A percentile compares a stretch with the other conserved stretches of the same genome.
phyloP scores from a whole-genome alignment of 73 alveolate species.

The Tetrahymena malaccensis region DNA sequence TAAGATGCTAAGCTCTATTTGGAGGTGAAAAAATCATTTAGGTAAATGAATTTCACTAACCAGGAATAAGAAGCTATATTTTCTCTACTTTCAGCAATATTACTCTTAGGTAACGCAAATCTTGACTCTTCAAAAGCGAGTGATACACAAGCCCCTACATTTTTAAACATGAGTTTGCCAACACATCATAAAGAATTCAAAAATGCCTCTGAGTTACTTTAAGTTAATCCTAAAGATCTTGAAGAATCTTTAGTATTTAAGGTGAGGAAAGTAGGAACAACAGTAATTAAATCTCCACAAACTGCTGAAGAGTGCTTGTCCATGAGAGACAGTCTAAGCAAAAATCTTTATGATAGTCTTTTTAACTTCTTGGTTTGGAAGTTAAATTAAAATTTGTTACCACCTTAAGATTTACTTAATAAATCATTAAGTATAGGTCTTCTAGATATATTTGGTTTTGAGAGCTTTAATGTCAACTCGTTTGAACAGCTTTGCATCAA shows the following conservation, averaged over 20 bases:
- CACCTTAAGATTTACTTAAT: background rate
- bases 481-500: slow-evolving; percentile 92
- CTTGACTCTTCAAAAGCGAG: slow-evolving; percentile 10
- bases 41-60: slow-evolving; percentile 2
- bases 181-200: background rate
- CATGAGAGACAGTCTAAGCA: slow-evolving; percentile 86
- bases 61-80: slow-evolving; percentile 1
- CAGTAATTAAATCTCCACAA: slow-evolving; percentile 38
- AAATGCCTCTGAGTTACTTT: background rate
- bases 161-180: background rate
- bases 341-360: slow-evolving; percentile 79
- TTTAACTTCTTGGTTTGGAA: slow-evolving; percentile 77
- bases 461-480: slow-evolving; percentile 83
- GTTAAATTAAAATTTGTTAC: slow-evolving; percentile 33
- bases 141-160: background rate
- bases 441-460: slow-evolving; percentile 95
- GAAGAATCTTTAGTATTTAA: slow-evolving; percentile 12
- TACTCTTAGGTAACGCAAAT: slow-evolving; percentile 17
- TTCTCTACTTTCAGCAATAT: background rate
- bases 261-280: slow-evolving; percentile 14
- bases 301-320: slow-evolving; percentile 37
- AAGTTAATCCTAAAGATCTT: background rate
- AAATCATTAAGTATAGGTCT: slow-evolving; percentile 62
- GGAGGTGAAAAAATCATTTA: slow-evolving; percentile 12
- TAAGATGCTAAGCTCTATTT: slow-evolving; percentile 18